These are phyloP conservation scores for Zygotorulaspora sp. DNA, from an alignment of 805 yeast genomes.

Conservation along the genomic window DNA sequence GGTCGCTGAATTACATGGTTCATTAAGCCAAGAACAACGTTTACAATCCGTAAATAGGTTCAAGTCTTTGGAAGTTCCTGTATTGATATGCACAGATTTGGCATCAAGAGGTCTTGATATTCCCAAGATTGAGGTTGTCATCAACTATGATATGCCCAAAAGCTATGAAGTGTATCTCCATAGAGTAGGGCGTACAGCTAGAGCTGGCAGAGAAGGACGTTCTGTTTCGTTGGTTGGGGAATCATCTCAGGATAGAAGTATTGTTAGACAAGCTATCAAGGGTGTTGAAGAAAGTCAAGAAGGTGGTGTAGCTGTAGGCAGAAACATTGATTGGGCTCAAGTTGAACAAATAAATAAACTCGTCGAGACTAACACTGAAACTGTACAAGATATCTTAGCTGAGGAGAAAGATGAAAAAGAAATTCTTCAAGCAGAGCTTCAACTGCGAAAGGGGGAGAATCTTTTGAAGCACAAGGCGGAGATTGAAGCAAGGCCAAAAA, in stretches of 20 bases:
- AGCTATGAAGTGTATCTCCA: conserved; percentile 87
- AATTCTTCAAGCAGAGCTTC: conserved; percentile 84
- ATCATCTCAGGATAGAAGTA: conserved; percentile 73
- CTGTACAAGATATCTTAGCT: conserved; percentile 68
- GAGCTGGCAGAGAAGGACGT: conserved; percentile 96
- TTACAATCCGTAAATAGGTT: conserved; percentile 75
- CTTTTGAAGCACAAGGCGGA: conserved; percentile 74
- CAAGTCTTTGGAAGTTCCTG: conserved; percentile 77
- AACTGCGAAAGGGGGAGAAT: conserved; percentile 79
- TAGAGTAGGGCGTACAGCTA: conserved; percentile 98
- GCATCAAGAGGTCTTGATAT: conserved; percentile 99
- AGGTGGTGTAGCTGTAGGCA: conserved; percentile 62
- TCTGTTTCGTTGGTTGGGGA: conserved; percentile 95
- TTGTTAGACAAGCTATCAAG: conserved; percentile 87
- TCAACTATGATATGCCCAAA: conserved; percentile 95
- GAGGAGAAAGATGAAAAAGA: conserved; percentile 91
- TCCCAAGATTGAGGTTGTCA: conserved; percentile 91
- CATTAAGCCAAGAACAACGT: conserved; percentile 90
- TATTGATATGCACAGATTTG: conserved; percentile 91
- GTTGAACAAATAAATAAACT: conserved; percentile 63
- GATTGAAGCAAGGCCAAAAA: conserved; percentile 81
- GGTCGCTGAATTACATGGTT: conserved; percentile 79
- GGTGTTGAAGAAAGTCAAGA: conserved; percentile 49
- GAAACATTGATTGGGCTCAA: conserved; percentile 86
- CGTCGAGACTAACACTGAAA: conserved; percentile 54